Evolutionary conservation across 331 rosid species (phyloP).

Genomic region (Phaseolus coccineus): DNA sequence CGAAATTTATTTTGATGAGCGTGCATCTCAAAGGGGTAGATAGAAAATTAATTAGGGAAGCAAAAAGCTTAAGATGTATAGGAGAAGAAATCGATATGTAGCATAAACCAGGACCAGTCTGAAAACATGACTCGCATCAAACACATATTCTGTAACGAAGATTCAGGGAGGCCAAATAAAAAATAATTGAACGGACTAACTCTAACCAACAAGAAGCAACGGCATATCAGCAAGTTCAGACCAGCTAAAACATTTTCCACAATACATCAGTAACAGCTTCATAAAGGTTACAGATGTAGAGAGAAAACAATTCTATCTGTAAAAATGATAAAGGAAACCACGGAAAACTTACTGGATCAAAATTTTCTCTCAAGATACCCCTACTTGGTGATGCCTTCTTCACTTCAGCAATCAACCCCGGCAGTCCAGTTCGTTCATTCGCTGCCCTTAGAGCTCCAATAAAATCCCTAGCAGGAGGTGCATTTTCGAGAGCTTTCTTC

Average conservation of each 20-base stretch:
- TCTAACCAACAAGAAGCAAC: constrained; percentile 34
- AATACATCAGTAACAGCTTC: constrained; percentile 33
- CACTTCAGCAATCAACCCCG: constrained; percentile 98
- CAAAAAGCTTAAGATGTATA: constrained; percentile 19
- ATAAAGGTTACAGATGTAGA: constrained; percentile 3
- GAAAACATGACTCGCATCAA: constrained; percentile 29
- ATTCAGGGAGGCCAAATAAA: constrained; percentile 23
- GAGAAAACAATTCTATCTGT: constrained; percentile 3
- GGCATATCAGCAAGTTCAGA: neutral
- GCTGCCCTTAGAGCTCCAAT: constrained; percentile 84
- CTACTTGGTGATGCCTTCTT: constrained; percentile 99
- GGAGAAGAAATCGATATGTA: constrained; percentile 1
- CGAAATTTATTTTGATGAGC: neutral
- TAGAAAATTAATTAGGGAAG: neutral
- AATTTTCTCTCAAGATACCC: constrained; percentile 89
- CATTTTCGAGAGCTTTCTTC: constrained; percentile 66
- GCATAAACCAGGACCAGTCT: constrained; percentile 1
- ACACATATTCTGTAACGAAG: neutral
- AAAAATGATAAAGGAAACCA: constrained; percentile 20
- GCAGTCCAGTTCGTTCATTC: constrained; percentile 75
- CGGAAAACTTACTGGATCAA: constrained; percentile 76
- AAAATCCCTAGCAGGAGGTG: constrained; percentile 84
- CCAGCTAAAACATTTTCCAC: neutral
- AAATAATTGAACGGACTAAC: neutral
- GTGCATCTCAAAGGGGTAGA: neutral